Conservation (phyloP, 129 eudicot genomes). For the Lactuca saligna region DNA sequence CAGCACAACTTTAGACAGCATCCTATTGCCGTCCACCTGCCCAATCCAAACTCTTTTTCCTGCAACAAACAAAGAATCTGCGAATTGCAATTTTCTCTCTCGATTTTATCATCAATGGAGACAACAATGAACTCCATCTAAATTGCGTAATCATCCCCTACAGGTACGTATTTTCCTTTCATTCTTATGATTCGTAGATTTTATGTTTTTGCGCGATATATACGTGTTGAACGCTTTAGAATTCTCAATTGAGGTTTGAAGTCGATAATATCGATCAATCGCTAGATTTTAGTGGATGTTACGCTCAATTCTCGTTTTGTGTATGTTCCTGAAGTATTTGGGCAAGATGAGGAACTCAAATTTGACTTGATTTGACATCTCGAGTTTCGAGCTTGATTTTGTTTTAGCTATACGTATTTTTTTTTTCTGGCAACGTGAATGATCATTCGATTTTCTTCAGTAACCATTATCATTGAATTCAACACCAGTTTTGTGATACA, state of each 20-base stretch:
- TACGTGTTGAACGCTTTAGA: not conserved
- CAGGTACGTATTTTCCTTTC: constrained; percentile 8
- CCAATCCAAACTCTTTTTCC: constrained; percentile 7
- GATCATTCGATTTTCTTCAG: no score
- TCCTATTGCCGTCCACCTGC: constrained; percentile 24
- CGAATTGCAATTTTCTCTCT: not conserved
- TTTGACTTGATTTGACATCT: constrained; percentile 6
- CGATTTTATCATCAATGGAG: constrained; percentile 16
- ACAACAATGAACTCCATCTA: constrained; percentile 2
- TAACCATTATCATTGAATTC: no score
- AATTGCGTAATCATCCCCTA: not conserved
- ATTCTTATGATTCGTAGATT: constrained; percentile 1
- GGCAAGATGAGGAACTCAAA: not conserved
- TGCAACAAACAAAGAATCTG: constrained; percentile 36
- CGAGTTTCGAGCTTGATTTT: not conserved
- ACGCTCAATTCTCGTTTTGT: constrained; percentile 13
- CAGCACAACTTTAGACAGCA: constrained; percentile 9
- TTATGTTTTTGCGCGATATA: not conserved
- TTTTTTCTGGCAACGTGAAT: not conserved
- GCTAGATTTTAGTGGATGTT: not conserved
- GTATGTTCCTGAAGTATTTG: constrained; percentile 3
- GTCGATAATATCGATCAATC: not conserved
- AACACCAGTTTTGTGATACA: no score
- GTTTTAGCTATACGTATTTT: not conserved
- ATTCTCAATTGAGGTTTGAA: not conserved